Conservation (phyloP, 2,329 filamentous ascomycete genomes). For the Stagonosporopsis chrysanthemi region DNA sequence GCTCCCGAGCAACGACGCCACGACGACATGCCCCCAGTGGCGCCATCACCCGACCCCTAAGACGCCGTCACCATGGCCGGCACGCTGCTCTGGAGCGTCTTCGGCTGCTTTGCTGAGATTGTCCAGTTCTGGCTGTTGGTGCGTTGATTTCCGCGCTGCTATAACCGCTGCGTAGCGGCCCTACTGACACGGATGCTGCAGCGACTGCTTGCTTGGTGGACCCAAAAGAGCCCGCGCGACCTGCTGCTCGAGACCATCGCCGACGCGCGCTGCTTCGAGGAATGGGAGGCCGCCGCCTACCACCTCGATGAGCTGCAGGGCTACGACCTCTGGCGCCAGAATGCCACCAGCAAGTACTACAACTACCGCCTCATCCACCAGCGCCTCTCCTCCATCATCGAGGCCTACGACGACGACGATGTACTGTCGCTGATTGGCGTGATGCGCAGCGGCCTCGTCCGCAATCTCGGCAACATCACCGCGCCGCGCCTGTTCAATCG, state of each 20-base stretch:
- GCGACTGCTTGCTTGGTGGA: constrained; percentile 74
- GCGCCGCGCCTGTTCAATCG: constrained; percentile 81
- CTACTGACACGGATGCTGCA: constrained; percentile 50
- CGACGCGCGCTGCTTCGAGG: constrained; percentile 75
- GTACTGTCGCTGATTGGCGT: constrained; percentile 79
- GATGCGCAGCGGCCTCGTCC: constrained; percentile 76
- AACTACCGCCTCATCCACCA: constrained; percentile 85
- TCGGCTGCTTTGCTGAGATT: constrained; percentile 47
- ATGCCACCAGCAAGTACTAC: constrained; percentile 80
- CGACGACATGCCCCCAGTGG: constrained; percentile 33
- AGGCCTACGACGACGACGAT: constrained; percentile 74
- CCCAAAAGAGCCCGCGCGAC: constrained; percentile 68
- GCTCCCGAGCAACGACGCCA: constrained; percentile 33
- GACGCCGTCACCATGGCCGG: constrained; percentile 31
- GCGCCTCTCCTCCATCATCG: constrained; percentile 73
- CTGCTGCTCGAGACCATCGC: constrained; percentile 71
- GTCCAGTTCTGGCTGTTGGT: constrained; percentile 53
- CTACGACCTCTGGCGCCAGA: constrained; percentile 84
- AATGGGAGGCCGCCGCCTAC: constrained; percentile 86
- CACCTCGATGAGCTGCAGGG: constrained; percentile 83
- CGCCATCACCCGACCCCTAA: constrained; percentile 16
- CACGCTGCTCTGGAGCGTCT: constrained; percentile 36
- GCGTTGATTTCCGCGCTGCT: constrained; percentile 28
- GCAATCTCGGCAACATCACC: constrained; percentile 92
- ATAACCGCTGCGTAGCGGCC: constrained; percentile 2